Conservation (phyloP, 352 stramenopile genomes). For the Discostella stelligera region DNA sequence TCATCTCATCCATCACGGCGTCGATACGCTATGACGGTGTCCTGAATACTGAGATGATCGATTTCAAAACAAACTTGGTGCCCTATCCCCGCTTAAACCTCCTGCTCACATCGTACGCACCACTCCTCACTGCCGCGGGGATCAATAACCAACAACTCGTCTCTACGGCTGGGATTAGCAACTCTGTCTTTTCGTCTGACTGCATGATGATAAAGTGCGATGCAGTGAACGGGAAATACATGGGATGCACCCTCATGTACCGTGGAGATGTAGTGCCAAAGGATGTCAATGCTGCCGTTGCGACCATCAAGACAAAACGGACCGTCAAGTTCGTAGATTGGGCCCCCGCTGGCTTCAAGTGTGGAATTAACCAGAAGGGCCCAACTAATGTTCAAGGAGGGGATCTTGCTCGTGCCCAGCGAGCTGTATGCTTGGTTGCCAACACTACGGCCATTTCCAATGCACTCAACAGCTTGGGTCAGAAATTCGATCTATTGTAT, state of each 20-base stretch:
- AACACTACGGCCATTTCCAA: slow-evolving; percentile 99
- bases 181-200: slow-evolving; percentile 94
- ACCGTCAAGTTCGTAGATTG: slow-evolving; percentile 99
- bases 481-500: slow-evolving; percentile 99
- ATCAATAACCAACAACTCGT: slow-evolving; percentile 93
- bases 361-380: slow-evolving; percentile 98
- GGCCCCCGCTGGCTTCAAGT: slow-evolving; percentile 99
- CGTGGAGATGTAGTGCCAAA: slow-evolving; percentile 93
- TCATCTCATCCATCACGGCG: slow-evolving; percentile 96
- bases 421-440: slow-evolving; percentile 98
- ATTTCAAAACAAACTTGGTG: slow-evolving; percentile 99
- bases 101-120: slow-evolving; percentile 97
- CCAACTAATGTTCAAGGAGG: slow-evolving; percentile 94
- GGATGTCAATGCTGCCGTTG: slow-evolving; percentile 94
- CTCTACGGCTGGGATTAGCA: slow-evolving; percentile 97
- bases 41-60: slow-evolving; percentile 97
- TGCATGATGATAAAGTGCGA: slow-evolving; percentile 99
- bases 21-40: slow-evolving; percentile 97
- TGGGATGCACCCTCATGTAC: slow-evolving; percentile 98
- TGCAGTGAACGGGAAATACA: slow-evolving; percentile 98
- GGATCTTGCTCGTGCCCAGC: slow-evolving; percentile 96
- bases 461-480: slow-evolving; percentile 95
- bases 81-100: slow-evolving; percentile 99
- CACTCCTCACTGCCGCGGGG: slow-evolving; percentile 96
- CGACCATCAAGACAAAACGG: slow-evolving; percentile 98